Evolutionary conservation across 345 rosid genomes (phyloP).

Genomic region (Dipteronia dyeriana): DNA sequence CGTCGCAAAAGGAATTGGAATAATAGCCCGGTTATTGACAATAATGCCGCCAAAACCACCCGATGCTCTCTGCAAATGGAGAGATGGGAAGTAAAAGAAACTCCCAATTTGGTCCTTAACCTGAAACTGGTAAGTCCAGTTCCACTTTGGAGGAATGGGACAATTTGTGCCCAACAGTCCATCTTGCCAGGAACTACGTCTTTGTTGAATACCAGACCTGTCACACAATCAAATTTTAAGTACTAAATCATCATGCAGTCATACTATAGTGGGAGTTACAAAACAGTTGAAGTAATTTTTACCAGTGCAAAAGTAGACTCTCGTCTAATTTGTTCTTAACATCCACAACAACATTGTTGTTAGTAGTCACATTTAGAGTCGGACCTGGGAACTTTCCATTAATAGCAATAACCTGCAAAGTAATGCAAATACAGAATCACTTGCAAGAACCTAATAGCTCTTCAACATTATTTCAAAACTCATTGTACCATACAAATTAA

Average conservation of each 20-base stretch:
- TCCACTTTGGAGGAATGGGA: constrained; percentile 99
- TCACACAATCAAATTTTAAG: constrained; percentile 11
- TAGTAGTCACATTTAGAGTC: constrained; percentile 83
- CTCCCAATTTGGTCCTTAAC: constrained; percentile 99
- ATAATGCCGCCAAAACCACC: constrained; percentile 92
- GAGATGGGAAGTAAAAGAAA: constrained; percentile 97
- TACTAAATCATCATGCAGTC: neutral
- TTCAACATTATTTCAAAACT: constrained; percentile 9
- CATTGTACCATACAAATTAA: constrained; percentile 17
- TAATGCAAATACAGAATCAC: constrained; percentile 25
- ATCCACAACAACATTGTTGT: constrained; percentile 80
- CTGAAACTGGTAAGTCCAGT: constrained; percentile 99
- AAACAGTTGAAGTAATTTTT: constrained; percentile 20
- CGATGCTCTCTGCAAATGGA: constrained; percentile 89
- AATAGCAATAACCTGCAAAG: constrained; percentile 86
- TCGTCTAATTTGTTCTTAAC: constrained; percentile 91
- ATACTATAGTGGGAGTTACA: neutral
- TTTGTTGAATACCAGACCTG: constrained; percentile 93
- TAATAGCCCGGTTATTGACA: constrained; percentile 71
- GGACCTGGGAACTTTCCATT: constrained; percentile 96
- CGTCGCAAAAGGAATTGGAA: constrained; percentile 79
- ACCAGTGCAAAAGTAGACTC: constrained; percentile 86
- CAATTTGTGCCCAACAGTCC: constrained; percentile 94
- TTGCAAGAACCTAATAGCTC: constrained; percentile 11
- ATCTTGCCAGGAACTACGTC: constrained; percentile 99